Percentiles rank a stretch among this genome's conserved stretches.
Evolutionary conservation across 441 rosid genomes (phyloP).

Genomic region (Flueggea neowawraea): DNA sequence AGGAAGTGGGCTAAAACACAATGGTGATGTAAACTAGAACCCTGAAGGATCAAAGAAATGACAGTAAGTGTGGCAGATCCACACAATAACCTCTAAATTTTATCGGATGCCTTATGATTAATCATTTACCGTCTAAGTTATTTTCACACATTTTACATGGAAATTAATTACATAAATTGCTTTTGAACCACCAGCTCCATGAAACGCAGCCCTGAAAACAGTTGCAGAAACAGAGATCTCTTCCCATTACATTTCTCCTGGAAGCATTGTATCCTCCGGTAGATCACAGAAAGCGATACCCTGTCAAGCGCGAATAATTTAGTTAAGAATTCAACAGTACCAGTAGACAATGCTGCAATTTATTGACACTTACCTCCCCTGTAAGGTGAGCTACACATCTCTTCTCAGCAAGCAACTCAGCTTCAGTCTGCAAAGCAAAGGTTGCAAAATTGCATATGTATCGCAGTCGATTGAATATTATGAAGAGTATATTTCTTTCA

Average conservation of each 20-base stretch:
- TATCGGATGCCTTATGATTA: no score
- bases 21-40: no score
- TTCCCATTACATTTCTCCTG: slow-evolving; percentile 76
- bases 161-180: not conserved
- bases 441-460: not conserved
- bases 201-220: not conserved
- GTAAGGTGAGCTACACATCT: slow-evolving; percentile 96
- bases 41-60: no score
- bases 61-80: no score
- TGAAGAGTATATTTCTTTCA: no score
- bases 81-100: no score
- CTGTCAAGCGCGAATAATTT: slow-evolving; percentile 32
- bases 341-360: not conserved
- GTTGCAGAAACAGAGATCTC: not conserved
- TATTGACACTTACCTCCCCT: slow-evolving; percentile 57
- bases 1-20: no score
- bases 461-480: no score
- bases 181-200: slow-evolving; percentile 3
- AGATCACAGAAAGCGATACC: slow-evolving; percentile 89
- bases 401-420: slow-evolving; percentile 87
- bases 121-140: no score
- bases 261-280: slow-evolving; percentile 98
- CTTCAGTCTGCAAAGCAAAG: slow-evolving; percentile 60
- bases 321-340: not conserved
- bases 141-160: no score